Conservation (phyloP, 2,329 filamentous ascomycete species). For the Pseudogymnoascus sp. region DNA sequence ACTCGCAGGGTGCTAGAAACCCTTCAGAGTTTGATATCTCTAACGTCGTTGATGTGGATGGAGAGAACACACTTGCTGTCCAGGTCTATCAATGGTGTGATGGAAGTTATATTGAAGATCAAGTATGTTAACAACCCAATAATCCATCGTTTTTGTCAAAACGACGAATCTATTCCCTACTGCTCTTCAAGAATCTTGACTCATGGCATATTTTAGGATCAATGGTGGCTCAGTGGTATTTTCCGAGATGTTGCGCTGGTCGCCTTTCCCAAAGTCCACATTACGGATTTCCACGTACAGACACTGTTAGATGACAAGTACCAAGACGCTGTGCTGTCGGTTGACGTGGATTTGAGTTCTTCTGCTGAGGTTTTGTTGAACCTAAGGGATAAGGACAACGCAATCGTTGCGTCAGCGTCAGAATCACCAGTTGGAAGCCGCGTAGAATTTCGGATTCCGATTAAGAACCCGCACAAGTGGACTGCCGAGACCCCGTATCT, state of each 20-base stretch:
- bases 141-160: background rate
- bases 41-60: conserved; percentile 26
- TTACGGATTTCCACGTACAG: conserved; percentile 46
- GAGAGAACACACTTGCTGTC: conserved; percentile 34
- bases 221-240: conserved; percentile 45
- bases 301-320: conserved; percentile 45
- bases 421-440: conserved; percentile 9
- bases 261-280: conserved; percentile 38
- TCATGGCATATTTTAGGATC: conserved; percentile 31
- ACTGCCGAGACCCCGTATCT: conserved; percentile 59
- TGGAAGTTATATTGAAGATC: conserved; percentile 49
- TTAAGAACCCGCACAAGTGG: conserved; percentile 53
- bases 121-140: conserved; percentile 21
- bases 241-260: conserved; percentile 47
- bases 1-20: conserved; percentile 49
- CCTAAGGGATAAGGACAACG: conserved; percentile 36
- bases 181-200: background rate
- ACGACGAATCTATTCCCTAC: background rate
- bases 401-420: conserved; percentile 21
- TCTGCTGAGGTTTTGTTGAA: conserved; percentile 30
- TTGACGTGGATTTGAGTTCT: conserved; percentile 38
- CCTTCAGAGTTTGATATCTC: conserved; percentile 51
- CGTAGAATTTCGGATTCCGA: conserved; percentile 23
- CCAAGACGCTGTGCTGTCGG: conserved; percentile 40
- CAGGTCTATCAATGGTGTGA: conserved; percentile 49